Evolutionary conservation across 73 alveolate genomes (phyloP), one percentile per base, ranked within the genome.

Genomic region (Paramecium tetraurelia): DNA sequence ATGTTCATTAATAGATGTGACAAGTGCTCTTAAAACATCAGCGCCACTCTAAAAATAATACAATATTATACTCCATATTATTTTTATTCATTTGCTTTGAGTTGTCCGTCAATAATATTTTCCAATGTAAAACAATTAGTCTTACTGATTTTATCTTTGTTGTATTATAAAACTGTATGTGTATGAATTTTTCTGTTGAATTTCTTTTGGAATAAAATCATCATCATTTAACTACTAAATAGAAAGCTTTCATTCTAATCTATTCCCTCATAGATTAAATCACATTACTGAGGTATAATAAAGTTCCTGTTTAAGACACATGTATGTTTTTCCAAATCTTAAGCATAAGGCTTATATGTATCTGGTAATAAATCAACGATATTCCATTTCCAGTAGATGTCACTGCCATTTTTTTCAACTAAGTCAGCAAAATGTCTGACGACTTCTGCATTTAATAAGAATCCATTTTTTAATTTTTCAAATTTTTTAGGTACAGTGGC

Each of bases 171-270:
- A 18, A 72, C 59, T 16, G 59, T 31, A 18, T 72, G 86, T 3
- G 59, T 35, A 11, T 36, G 18, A 10, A 72, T 36, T 72, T 38
- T 36, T 20, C 46, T 18, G 12, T 21, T 12, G 8, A 36, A 36
- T 72, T 40, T 18, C 35, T 72, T 40, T 10, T 72, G 5, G 2
- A 38, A 31, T 12, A 72, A 14, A 38, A 72, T 72, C 18, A 12
- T 35, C 53, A 72, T 72, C 86, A 72, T 72, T 40, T 72, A 72
- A 72, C 86, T 72, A 72, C 86, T 40, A 72, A 72, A 72, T 11
- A 72, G 4, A 24, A 72, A 72, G 18, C 68, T 1, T 36, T 72
- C 86, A 72, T 72, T 33, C 35, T 72, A 40, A 72, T 72, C 86
- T 35, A 12, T 8, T 36, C 86, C 86, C 16, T 72, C 86, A 21